These are phyloP conservation scores for Tetradesmus obliquus DNA, from an alignment of 139 green algal species.

Conservation along the genomic window DNA sequence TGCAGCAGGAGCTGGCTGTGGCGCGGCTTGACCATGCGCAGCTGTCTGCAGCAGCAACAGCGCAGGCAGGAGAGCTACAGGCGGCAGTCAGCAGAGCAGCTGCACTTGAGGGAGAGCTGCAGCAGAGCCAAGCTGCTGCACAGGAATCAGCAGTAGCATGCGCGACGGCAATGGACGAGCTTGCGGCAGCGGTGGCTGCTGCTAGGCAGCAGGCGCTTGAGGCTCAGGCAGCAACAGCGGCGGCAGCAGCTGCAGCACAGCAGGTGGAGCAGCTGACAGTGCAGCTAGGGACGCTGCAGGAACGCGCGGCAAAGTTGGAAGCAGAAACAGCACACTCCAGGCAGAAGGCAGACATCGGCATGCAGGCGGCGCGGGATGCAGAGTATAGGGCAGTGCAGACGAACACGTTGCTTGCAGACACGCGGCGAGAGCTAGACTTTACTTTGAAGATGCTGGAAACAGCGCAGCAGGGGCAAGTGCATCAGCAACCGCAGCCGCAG, in stretches of 20 bases:
- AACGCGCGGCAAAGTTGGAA: not conserved
- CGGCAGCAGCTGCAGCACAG: not conserved
- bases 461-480: not conserved
- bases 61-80: conserved; percentile 8
- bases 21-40: not conserved
- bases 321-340: not conserved
- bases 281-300: not conserved
- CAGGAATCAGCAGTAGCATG: not conserved
- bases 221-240: not conserved
- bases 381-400: conserved; percentile 38
- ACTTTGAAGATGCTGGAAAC: conserved; percentile 14
- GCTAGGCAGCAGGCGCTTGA: not conserved
- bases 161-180: not conserved
- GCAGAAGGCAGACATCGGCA: conserved; percentile 26
- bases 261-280: not conserved
- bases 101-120: not conserved
- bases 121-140: conserved; percentile 4
- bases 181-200: not conserved
- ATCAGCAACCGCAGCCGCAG: not conserved
- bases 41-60: not conserved
- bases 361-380: conserved; percentile 32
- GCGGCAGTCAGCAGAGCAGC: not conserved
- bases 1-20: conserved; percentile 34
- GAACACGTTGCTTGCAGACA: conserved; percentile 25
- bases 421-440: conserved; percentile 3